Base-by-base conservation (phyloP, 2,329 filamentous ascomycete genomes). In the Lachnum nothofagi region DNA sequence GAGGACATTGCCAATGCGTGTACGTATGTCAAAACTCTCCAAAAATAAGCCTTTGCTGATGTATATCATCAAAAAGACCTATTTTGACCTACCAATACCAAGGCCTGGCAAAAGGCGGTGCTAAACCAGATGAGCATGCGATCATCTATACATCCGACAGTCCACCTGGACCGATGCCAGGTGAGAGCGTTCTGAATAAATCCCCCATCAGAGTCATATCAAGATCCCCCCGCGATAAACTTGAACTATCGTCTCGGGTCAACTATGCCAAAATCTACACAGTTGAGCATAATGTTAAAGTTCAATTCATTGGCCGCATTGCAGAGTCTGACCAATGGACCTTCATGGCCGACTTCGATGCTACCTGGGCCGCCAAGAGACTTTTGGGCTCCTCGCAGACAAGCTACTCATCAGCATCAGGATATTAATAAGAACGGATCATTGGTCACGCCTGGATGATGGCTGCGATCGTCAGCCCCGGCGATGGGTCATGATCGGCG, bases 221-320 rank as follows among this genome's bases (percentile, higher is more conserved):
- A 2, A 23, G 43, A 0, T 19, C 8, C 4, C 10, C 14, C 0
- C 27, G 46, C 4, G 25, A 62, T 9, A 38, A 44, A 10, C 40
- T 63, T 0, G 48, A 55, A 8, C 0, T 2, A 1, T 33, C 35
- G 4, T 60, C 56, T 20, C 44, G 55, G 1, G n/a, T 62, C 2
- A 62, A 62, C 25, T 62, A 58, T 31, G 55, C 55, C 1, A 62
- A 62, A 20, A 42, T 60, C n/a, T 60, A 62, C 25, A 62, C 59
- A 0, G 51, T 62, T 3, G 59, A 62, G 33, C 51, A 60, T 34
- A 60, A 60, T 22, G 43, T 60, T 7, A 57, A 53, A n/a, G 58
- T 62, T 2, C 37, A 10, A 4, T 62, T 62, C 24, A 54, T 60
- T 24, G 59, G 59, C 1, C 4, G 33, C 1, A 49, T 62, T 27